Percentiles rank a stretch among this genome's conserved stretches.
Conservation (phyloP, 23 red algal species). For the Gracilariopsis chorda region DNA sequence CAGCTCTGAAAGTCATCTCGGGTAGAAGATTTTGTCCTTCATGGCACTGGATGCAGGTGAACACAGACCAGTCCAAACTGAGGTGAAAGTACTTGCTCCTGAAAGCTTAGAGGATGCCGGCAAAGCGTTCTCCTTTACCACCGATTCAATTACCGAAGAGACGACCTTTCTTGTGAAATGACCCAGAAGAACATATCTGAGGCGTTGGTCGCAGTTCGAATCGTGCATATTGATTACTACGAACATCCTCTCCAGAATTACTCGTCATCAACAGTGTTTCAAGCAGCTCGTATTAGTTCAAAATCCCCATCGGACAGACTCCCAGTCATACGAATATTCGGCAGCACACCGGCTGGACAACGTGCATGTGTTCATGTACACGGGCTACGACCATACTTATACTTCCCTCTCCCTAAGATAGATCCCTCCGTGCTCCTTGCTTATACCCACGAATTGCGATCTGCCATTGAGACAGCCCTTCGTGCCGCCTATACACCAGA, state of each 20-base stretch:
- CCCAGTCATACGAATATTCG: slow-evolving; percentile 92
- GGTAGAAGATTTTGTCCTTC: no score
- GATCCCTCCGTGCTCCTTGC: not conserved
- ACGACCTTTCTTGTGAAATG: no score
- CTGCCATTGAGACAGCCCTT: not conserved
- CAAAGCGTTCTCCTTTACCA: no score
- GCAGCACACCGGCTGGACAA: slow-evolving; percentile 78
- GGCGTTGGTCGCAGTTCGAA: slow-evolving; percentile 52
- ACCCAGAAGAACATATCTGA: not conserved
- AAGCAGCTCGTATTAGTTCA: slow-evolving; percentile 26
- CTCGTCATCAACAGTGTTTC: slow-evolving; percentile 37
- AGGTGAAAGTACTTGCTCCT: no score
- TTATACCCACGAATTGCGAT: not conserved
- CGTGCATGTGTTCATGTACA: slow-evolving; percentile 89
- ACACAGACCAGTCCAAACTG: no score
- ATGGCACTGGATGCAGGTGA: no score
- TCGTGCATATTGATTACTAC: slow-evolving; percentile 71
- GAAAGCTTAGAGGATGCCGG: no score
- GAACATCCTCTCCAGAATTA: slow-evolving; percentile 13
- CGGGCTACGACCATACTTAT: slow-evolving; percentile 78
- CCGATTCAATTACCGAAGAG: no score
- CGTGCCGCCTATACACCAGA: not conserved
- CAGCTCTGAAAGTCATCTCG: no score
- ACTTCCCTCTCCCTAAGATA: slow-evolving; percentile 45
- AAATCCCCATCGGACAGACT: slow-evolving; percentile 12